Evolutionary conservation across 495 filamentous ascomycete genomes (phyloP).

Genomic region (Xylaria intraflava): DNA sequence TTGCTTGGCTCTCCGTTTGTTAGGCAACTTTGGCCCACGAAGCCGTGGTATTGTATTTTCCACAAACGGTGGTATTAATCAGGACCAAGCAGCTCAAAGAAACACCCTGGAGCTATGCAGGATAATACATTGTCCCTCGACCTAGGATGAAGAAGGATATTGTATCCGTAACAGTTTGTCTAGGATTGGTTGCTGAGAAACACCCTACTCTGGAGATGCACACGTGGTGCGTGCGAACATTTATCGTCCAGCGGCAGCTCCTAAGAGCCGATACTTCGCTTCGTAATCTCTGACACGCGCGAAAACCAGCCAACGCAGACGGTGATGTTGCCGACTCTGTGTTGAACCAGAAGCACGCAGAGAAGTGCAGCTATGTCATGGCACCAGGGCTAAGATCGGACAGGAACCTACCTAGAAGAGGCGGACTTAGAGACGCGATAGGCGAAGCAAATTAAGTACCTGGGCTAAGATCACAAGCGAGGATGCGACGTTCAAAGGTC

Average conservation of each 20-base stretch:
- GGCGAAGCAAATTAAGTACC: constrained; percentile 38
- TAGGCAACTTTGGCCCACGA: constrained; percentile 34
- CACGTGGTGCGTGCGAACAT: constrained; percentile 17
- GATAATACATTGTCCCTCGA: too few species aligned
- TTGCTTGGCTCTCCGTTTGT: constrained; percentile 37
- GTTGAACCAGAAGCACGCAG: constrained; percentile 21
- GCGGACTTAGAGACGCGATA: constrained; percentile 39
- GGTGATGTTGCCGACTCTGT: constrained; percentile 30
- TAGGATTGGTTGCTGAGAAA: constrained; percentile 31
- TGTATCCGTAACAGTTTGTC: background rate
- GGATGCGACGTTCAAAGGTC: constrained; percentile 9
- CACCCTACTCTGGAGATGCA: too few species aligned
- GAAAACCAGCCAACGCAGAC: constrained; percentile 29
- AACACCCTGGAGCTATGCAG: too few species aligned
- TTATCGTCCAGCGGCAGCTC: constrained; percentile 30
- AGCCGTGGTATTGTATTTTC: constrained; percentile 38
- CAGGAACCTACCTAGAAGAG: constrained; percentile 33
- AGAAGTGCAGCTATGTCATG: constrained; percentile 34
- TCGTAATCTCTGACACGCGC: constrained; percentile 32
- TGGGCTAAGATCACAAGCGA: constrained; percentile 29
- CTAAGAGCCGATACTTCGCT: constrained; percentile 28
- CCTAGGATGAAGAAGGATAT: too few species aligned
- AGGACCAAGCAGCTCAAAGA: constrained; percentile 36
- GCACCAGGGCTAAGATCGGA: constrained; percentile 33
- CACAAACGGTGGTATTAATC: constrained; percentile 34